These are phyloP conservation scores for Gonapodya prolifera DNA, from an alignment of 192 early-diverging fungal genomes.

Conservation along the genomic window DNA sequence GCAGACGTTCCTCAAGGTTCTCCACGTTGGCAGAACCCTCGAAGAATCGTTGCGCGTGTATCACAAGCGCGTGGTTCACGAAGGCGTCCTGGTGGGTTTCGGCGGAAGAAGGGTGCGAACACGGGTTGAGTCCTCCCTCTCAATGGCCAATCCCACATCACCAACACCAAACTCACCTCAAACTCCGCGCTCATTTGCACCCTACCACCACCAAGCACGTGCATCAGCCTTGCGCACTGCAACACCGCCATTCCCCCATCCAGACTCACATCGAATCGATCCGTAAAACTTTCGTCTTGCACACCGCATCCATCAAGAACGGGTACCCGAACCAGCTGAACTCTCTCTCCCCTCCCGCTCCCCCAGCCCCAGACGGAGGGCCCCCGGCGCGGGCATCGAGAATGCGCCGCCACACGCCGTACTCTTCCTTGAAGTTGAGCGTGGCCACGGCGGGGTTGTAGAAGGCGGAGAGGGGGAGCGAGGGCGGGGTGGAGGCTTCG, in stretches of 20 bases:
- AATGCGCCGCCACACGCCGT: conserved; percentile 51
- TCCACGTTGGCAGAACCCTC: conserved; percentile 28
- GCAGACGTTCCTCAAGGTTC: conserved; percentile 42
- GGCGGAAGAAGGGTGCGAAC: conserved; percentile 68
- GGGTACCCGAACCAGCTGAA: conserved; percentile 5
- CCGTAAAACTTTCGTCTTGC: not conserved
- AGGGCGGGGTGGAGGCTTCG: conserved; percentile 17
- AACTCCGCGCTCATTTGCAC: not conserved
- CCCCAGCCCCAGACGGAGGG: not conserved
- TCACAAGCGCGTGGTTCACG: conserved; percentile 64
- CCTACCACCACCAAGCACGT: conserved; percentile 25
- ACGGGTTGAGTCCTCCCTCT: conserved; percentile 52
- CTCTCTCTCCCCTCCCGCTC: not conserved
- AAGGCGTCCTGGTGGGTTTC: conserved; percentile 72
- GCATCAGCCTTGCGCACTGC: conserved; percentile 56
- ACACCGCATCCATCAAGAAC: not conserved
- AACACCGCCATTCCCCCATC: conserved; percentile 30
- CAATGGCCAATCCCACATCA: no score
- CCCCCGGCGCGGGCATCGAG: conserved; percentile 18
- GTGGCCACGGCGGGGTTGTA: conserved; percentile 24
- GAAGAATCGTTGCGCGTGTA: conserved; percentile 58
- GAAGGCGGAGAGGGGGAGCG: conserved; percentile 28
- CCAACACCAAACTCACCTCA: not conserved
- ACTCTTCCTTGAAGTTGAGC: conserved; percentile 70
- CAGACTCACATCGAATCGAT: conserved; percentile 10